Evolutionary conservation across 2,329 filamentous ascomycete genomes (phyloP).

Genomic region (Scedosporium minutisporum): DNA sequence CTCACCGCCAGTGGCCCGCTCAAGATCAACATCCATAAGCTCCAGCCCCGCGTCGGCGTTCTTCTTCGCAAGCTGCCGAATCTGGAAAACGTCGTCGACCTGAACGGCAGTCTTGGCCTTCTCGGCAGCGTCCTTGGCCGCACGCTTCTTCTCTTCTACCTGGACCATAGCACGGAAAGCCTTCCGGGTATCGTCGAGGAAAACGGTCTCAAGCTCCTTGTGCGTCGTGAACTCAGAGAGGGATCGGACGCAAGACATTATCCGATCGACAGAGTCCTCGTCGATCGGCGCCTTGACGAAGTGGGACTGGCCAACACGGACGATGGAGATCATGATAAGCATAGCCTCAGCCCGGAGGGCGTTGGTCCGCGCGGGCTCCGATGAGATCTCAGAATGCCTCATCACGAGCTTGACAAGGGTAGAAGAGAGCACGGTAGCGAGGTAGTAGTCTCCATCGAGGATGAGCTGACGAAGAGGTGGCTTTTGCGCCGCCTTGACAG

Average conservation of each 20-base stretch:
- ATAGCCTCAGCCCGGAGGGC: conserved; percentile 92
- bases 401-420: conserved; percentile 96
- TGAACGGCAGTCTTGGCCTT: conserved; percentile 91
- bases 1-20: conserved; percentile 89
- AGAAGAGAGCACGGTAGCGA: conserved; percentile 88
- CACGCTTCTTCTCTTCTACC: conserved; percentile 93
- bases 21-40: conserved; percentile 80
- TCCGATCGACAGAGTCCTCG: conserved; percentile 94
- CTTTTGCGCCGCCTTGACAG: conserved; percentile 94
- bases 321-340: conserved; percentile 99
- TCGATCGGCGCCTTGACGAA: conserved; percentile 97
- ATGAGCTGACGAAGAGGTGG: conserved; percentile 90
- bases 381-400: conserved; percentile 88
- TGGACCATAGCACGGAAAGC: conserved; percentile 97
- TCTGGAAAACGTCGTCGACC: conserved; percentile 88
- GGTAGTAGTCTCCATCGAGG: conserved; percentile 92
- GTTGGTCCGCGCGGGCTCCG: conserved; percentile 79
- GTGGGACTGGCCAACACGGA: conserved; percentile 95
- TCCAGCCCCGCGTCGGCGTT: conserved; percentile 72
- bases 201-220: conserved; percentile 85
- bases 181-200: conserved; percentile 87
- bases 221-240: conserved; percentile 82
- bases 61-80: conserved; percentile 89
- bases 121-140: conserved; percentile 85
- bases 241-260: conserved; percentile 94